phyloP scores from a whole-genome alignment of 805 yeast species.

The Yarrowia osloensis region DNA sequence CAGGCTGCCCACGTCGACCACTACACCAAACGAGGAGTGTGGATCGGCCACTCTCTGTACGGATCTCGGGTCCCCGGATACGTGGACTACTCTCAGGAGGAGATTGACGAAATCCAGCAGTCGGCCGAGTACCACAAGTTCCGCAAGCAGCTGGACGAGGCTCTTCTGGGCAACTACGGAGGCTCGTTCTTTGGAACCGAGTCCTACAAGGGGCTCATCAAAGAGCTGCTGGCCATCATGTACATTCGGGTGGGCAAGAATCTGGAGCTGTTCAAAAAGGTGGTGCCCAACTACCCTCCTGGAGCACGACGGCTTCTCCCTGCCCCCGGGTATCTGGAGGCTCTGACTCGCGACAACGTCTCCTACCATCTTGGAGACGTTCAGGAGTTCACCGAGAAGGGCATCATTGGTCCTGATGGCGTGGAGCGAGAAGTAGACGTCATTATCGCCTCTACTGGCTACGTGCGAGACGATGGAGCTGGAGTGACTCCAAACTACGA shows the following conservation, averaged over 20 bases:
- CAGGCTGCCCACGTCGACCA: slow-evolving; percentile 33
- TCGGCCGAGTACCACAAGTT: slow-evolving; percentile 35
- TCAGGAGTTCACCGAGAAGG: slow-evolving; percentile 35
- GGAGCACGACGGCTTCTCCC: slow-evolving; percentile 34
- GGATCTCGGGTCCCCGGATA: slow-evolving; percentile 35
- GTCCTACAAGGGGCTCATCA: slow-evolving; percentile 18
- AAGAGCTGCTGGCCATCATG: slow-evolving; percentile 32
- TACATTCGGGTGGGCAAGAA: slow-evolving; percentile 33
- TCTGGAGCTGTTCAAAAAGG: slow-evolving; percentile 33
- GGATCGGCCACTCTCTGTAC: slow-evolving; percentile 32
- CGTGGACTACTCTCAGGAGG: slow-evolving; percentile 34
- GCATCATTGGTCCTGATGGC: slow-evolving; percentile 33
- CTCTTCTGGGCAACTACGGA: slow-evolving; percentile 28
- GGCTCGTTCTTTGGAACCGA: slow-evolving; percentile 31
- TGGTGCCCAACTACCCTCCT: slow-evolving; percentile 33
- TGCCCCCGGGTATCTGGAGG: slow-evolving; percentile 34
- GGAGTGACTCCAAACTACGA: slow-evolving; percentile 30
- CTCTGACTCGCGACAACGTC: slow-evolving; percentile 34
- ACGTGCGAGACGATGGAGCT: slow-evolving; percentile 24
- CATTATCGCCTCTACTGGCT: slow-evolving; percentile 32
- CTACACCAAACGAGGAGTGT: slow-evolving; percentile 9
- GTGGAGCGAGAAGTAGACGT: slow-evolving; percentile 30
- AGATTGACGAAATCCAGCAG: slow-evolving; percentile 32
- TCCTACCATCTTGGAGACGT: slow-evolving; percentile 30
- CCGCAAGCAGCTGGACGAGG: slow-evolving; percentile 37